Evolutionary conservation across 306 rosid genomes (phyloP).

Genomic region (Vicia faba): DNA sequence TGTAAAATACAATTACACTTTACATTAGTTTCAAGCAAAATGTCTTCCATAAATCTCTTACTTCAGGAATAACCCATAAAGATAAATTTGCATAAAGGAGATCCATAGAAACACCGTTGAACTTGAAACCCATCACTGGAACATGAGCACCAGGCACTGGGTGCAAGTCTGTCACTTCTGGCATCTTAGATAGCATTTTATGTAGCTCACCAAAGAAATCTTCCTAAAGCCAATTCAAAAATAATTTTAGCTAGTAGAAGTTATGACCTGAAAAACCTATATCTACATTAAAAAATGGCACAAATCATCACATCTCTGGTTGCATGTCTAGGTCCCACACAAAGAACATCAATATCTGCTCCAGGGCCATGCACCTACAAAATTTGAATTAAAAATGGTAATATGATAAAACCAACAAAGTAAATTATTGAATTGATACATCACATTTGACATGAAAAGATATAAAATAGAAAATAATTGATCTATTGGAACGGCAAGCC

Average conservation of each 20-base stretch:
- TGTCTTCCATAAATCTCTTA: conserved; percentile 44
- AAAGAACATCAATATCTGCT: conserved; percentile 89
- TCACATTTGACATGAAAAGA: not conserved
- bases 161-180: conserved; percentile 90
- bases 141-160: conserved; percentile 99
- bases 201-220: conserved; percentile 89
- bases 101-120: conserved; percentile 79
- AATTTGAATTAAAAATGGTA: conserved; percentile 10
- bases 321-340: conserved; percentile 96
- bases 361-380: conserved; percentile 96
- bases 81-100: conserved; percentile 89
- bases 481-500: not conserved
- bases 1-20: conserved; percentile 12
- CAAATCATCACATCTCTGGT: conserved; percentile 66
- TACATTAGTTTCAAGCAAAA: not conserved
- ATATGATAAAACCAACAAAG: not conserved
- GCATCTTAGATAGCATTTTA: conserved; percentile 73
- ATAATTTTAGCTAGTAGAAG: conserved; percentile 18
- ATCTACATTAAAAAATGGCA: conserved; percentile 25
- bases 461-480: conserved; percentile 21
- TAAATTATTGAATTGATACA: not conserved
- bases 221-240: conserved; percentile 58
- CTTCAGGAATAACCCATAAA: conserved; percentile 91
- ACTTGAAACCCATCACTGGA: conserved; percentile 80
- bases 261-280: conserved; percentile 18